Evolutionary conservation across 192 early-diverging fungal species (phyloP).

Genomic region (Podila minutissima): DNA sequence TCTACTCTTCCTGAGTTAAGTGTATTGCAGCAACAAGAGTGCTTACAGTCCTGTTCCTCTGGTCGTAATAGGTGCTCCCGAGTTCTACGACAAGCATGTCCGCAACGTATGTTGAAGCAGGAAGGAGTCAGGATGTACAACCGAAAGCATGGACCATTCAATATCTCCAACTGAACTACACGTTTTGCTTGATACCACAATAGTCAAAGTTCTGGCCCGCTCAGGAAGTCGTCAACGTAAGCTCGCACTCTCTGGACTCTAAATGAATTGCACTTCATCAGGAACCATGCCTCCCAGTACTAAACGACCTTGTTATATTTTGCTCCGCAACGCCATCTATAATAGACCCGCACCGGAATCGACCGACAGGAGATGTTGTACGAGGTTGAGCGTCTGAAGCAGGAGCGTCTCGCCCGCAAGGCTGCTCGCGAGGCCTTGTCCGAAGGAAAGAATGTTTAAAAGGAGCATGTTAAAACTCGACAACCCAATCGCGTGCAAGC

Average conservation of each 20-base stretch:
- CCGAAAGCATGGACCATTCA: background rate
- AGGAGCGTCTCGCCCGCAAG: conserved; percentile 46
- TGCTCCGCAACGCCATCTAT: background rate
- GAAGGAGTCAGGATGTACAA: background rate
- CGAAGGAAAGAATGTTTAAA: conserved; percentile 38
- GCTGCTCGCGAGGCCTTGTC: conserved; percentile 34
- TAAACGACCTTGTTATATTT: background rate
- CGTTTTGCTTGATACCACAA: background rate
- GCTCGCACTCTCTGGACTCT: background rate
- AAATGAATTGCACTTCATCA: background rate
- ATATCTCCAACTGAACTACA: background rate
- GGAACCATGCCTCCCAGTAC: background rate
- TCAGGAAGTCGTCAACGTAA: conserved; percentile 45
- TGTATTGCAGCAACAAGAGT: too few relatives aligned
- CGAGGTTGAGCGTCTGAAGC: conserved; percentile 46
- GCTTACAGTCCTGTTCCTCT: background rate
- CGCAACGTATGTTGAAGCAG: conserved; percentile 23
- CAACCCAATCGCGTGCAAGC: too few relatives aligned
- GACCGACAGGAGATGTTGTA: conserved; percentile 40
- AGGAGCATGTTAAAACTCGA: background rate
- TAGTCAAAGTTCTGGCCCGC: conserved; percentile 51
- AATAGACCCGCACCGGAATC: conserved; percentile 46
- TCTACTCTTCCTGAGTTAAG: background rate
- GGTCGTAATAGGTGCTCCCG: conserved; percentile 33
- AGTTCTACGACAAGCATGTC: conserved; percentile 52